A percentile compares a stretch with the other conserved stretches of the same genome.
phyloP scores from a whole-genome alignment of 1,139 yeast species.

The Suhomyces yuchorum region DNA sequence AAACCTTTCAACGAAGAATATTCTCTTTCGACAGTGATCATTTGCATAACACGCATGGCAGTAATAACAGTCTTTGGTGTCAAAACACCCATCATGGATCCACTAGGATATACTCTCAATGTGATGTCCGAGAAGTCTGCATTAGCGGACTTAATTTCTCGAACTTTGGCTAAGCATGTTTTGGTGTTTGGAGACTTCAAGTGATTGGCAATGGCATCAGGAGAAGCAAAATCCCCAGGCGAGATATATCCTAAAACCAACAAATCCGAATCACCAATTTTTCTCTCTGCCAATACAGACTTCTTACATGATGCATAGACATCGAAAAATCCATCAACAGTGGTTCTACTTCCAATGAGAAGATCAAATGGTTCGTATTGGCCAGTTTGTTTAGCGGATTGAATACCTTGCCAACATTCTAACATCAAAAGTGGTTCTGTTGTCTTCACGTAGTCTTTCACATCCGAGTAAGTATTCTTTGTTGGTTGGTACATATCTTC shows the following conservation, averaged over 20 bases:
- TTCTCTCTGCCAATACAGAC: constrained; percentile 50
- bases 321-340: constrained; percentile 86
- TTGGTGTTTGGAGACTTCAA: constrained; percentile 31
- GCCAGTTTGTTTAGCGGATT: constrained; percentile 66
- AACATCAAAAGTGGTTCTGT: constrained; percentile 81
- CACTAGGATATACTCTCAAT: constrained; percentile 60
- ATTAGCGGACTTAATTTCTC: constrained; percentile 66
- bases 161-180: constrained; percentile 77
- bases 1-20: constrained; percentile 80
- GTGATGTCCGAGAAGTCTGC: constrained; percentile 74
- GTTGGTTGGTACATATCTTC: constrained; percentile 39
- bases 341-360: constrained; percentile 74
- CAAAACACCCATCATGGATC: constrained; percentile 54
- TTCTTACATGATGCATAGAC: constrained; percentile 76
- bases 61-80: constrained; percentile 65
- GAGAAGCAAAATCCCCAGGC: constrained; percentile 19
- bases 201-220: constrained; percentile 23
- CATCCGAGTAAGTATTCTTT: constrained; percentile 49
- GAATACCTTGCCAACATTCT: constrained; percentile 94
- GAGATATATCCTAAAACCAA: constrained; percentile 62
- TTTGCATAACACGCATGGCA: constrained; percentile 76
- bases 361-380: constrained; percentile 68
- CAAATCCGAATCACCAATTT: constrained; percentile 74
- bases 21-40: constrained; percentile 94
- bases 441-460: constrained; percentile 62